These are phyloP conservation scores for Cadophora luteo-olivacea DNA, from an alignment of 2,329 filamentous ascomycete genomes.

Conservation along the genomic window DNA sequence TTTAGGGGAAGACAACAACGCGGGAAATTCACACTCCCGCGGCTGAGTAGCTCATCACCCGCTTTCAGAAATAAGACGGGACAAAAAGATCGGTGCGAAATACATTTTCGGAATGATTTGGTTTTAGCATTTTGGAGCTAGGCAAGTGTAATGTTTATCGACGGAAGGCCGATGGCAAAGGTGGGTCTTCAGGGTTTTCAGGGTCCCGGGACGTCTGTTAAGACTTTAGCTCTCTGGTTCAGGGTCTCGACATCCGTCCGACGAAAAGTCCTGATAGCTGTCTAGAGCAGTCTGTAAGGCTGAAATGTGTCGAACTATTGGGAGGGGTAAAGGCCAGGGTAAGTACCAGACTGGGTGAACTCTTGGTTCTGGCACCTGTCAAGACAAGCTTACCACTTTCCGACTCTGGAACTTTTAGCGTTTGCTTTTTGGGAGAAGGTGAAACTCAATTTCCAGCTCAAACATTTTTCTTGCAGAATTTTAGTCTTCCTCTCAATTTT, in stretches of 20 bases:
- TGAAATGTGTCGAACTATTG: constrained; percentile 4
- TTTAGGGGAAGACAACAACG: background rate
- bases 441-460: background rate
- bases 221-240: background rate
- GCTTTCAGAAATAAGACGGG: background rate
- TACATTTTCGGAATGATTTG: too few relatives aligned
- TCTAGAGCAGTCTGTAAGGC: background rate
- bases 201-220: too few relatives aligned
- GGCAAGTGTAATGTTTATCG: too few relatives aligned
- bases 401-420: too few relatives aligned
- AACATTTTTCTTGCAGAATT: background rate
- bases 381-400: background rate
- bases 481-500: background rate
- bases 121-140: too few relatives aligned
- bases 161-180: too few relatives aligned
- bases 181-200: too few relatives aligned
- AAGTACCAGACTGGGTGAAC: background rate
- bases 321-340: background rate
- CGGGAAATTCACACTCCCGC: background rate
- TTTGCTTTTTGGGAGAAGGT: background rate
- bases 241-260: background rate
- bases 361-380: background rate
- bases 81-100: too few relatives aligned
- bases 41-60: too few relatives aligned
- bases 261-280: background rate